phyloP scores from a whole-genome alignment of 768 basidiomycete species.

The Suillus cothurnatus region DNA sequence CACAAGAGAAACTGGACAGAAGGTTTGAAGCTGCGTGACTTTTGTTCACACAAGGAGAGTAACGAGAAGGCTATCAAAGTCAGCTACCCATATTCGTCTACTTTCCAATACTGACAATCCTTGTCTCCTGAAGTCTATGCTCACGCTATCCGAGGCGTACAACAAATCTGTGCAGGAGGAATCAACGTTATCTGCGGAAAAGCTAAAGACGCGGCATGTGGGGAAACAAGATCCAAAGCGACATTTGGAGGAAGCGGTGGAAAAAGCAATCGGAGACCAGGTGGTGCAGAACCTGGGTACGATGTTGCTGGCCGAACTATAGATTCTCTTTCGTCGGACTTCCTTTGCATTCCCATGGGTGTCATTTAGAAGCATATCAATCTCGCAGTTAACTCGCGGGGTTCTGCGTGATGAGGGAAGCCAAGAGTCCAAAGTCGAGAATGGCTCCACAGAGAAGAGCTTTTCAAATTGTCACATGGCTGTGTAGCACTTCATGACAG shows the following conservation, averaged over 20 bases:
- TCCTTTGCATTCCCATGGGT: constrained; percentile 16
- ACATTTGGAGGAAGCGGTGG: constrained; percentile 95
- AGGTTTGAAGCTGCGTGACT: constrained; percentile 89
- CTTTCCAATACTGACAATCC: constrained; percentile 22
- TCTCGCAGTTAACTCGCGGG: background rate
- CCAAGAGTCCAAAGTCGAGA: background rate
- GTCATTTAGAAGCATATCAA: background rate
- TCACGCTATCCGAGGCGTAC: constrained; percentile 88
- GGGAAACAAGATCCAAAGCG: constrained; percentile 98
- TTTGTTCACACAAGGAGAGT: constrained; percentile 80
- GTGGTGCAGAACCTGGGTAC: constrained; percentile 95
- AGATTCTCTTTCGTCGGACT: constrained; percentile 26
- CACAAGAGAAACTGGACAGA: constrained; percentile 99
- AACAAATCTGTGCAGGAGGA: constrained; percentile 99
- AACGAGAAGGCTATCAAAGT: constrained; percentile 98
- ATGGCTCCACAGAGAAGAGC: background rate
- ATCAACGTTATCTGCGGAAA: constrained; percentile 89
- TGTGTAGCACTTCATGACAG: background rate
- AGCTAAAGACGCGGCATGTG: constrained; percentile 96
- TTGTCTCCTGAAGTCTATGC: constrained; percentile 74
- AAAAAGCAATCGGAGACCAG: constrained; percentile 97
- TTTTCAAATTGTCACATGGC: constrained; percentile 1
- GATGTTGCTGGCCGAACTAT: constrained; percentile 92
- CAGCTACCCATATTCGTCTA: constrained; percentile 27
- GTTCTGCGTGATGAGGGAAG: constrained; percentile 2